Base-by-base conservation (phyloP, 2,329 filamentous ascomycete species). In the Thelonectria discophora region DNA sequence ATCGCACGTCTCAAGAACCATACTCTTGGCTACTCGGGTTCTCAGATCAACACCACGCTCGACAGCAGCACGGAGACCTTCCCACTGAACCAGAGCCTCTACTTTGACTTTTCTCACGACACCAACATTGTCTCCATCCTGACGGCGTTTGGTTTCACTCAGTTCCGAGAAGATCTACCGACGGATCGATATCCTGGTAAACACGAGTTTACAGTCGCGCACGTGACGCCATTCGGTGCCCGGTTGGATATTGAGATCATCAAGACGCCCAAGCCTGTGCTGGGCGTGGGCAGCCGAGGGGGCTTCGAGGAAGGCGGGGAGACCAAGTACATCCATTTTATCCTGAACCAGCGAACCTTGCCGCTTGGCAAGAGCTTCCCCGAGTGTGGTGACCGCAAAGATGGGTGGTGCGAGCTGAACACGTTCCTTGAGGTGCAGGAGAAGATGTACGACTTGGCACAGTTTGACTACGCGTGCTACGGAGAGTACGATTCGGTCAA, bases 81-180 rank as follows among this genome's bases (percentile, higher is more conserved):
- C 73, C 91, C 91, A 0, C 77, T 91, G 4, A 86, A 92, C 72
- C 91, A 94, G 73, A 84, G 80, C 20, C 80, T 94, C 15, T 92
- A 93, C 74, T 85, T 93, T 51, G 91, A 93, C 78, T 93, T 93
- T 74, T 88, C 86, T 15, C 91, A 94, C 74, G 91, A 94, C 75
- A 90, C 88, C 32, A 91, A 90, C 72, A 91, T 92, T 62, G 81
- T 89, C 68, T 84, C 84, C 24, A 85, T 93, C 65, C 78, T 93
- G 4, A 87, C 89, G 0, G 90, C 91, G 0, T 90, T 94, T 62
- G 90, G 90, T 1, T 80, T 93, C 48, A 86, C 78, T 3, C 90
- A 93, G 71, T 93, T 94, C 71, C 79, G 82, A 1, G 79, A 84
- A 18, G 77, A 84, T 13, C 79, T 93, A 3, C 86, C 87, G 0